Conservation (phyloP, 139 green algal genomes). For the Coelastrella sp. region DNA sequence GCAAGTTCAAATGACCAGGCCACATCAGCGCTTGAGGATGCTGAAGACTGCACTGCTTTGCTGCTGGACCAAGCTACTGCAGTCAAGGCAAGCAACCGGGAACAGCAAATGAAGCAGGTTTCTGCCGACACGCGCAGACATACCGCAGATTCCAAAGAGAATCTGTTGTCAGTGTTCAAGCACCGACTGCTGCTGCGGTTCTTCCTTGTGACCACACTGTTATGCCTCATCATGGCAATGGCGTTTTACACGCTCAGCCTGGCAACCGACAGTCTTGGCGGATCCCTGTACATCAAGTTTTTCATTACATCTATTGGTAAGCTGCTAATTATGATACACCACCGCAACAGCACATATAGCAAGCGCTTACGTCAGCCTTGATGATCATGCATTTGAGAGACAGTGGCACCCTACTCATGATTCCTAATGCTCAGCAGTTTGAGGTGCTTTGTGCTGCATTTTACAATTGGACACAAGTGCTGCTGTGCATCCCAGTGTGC, state of each 20-base stretch:
- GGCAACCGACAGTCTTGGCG: background rate
- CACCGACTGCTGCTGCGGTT: conserved; percentile 12
- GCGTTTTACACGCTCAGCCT: conserved; percentile 4
- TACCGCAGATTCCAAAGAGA: no score
- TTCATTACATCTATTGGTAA: conserved; percentile 34
- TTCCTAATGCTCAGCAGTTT: no score
- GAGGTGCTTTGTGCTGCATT: background rate
- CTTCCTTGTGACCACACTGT: background rate
- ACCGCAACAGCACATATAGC: no score
- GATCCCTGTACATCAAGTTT: conserved; percentile 32
- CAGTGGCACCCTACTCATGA: no score
- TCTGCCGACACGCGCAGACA: no score
- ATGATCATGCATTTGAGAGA: background rate
- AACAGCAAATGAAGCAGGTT: conserved; percentile 16
- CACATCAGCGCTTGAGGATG: background rate
- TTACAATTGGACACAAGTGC: no score
- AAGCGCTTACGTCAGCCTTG: no score
- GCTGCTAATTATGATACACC: no score
- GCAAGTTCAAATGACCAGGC: no score
- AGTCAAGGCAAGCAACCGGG: background rate
- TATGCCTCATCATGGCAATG: background rate
- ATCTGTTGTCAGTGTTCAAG: background rate
- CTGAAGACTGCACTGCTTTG: background rate
- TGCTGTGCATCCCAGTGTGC: background rate
- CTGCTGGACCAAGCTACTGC: background rate